Evolutionary conservation across 768 basidiomycete genomes (phyloP).

Genomic region (Auricularia sp.): DNA sequence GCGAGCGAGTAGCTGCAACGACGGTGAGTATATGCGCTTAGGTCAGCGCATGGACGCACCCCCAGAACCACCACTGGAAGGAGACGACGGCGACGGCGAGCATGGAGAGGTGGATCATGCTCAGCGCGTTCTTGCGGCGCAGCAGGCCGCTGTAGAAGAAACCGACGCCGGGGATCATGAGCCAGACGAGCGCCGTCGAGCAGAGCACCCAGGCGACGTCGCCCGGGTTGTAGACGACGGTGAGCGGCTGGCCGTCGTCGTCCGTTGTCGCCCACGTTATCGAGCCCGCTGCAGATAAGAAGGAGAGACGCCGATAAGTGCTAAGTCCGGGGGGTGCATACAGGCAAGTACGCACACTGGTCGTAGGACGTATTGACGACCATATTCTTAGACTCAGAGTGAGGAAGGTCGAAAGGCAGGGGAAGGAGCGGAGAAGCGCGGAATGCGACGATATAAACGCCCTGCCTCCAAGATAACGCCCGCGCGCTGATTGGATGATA

Average conservation of each 20-base stretch:
- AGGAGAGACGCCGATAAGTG: too few relatives aligned
- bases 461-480: too few relatives aligned
- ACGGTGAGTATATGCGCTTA: neutral
- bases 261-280: neutral
- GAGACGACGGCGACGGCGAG: constrained; percentile 60
- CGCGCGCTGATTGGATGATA: too few relatives aligned
- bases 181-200: constrained; percentile 54
- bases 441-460: too few relatives aligned
- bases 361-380: too few relatives aligned
- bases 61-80: constrained; percentile 92
- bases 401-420: too few relatives aligned
- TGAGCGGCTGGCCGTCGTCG: constrained; percentile 7
- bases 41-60: constrained; percentile 20
- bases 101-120: constrained; percentile 78
- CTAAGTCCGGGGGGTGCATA: too few relatives aligned
- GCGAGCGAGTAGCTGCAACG: constrained; percentile 56
- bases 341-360: too few relatives aligned
- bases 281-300: constrained; percentile 2
- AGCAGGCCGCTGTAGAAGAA: constrained; percentile 88
- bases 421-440: too few relatives aligned
- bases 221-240: constrained; percentile 44
- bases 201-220: constrained; percentile 63
- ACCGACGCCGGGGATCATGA: constrained; percentile 80
- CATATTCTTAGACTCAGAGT: too few relatives aligned
- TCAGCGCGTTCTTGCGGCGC: constrained; percentile 85